Base-by-base conservation (phyloP, 345 rosid genomes). In the Limnanthes douglasii region DNA sequence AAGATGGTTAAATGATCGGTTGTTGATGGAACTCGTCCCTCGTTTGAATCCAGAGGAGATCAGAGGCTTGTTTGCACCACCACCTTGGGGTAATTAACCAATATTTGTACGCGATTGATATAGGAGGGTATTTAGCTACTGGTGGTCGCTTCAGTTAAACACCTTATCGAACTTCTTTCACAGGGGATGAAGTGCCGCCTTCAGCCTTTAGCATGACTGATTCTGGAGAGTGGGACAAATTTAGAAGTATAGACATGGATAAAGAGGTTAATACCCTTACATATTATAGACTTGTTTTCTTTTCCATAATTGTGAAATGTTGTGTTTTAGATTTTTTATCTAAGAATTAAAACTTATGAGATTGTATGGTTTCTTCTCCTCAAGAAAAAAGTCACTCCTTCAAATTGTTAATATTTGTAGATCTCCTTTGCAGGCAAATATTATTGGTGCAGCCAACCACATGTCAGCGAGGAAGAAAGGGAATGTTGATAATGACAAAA, bases 191-290 rank as follows among this genome's bases (percentile, higher is more conserved):
- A 20, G 81, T 72, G 5, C 95, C 92, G 26, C 70, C 67, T 10
- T 88, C 97, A 34, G 54, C 95, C 37, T 88, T 88, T 68, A 64
- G 60, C 66, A 62, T 72, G 81, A 53, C 84, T 37, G 72, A 57
- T 49, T 50, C 59, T 53, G 75, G 54, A 43, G 97, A 79, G 46
- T 88, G 97, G 97, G 97, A 83, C 65, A 79, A 61, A 31, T 62
- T 83, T 50, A 74, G 95, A 72, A 79, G 47, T 64, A 79, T 88
- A 61, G 97, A 88, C 70, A 88, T 88, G 95, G 95, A 88, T 65
- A 79, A 76, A 63, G 93, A 88, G 95, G 97, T 81, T 1, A 23
- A n/a, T 36, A 30, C 12, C 30, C 17, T 37, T n/a, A n/a, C n/a
- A n/a, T n/a, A n/a, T n/a, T n/a, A n/a, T n/a, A n/a, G n/a, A n/a